phyloP scores from a whole-genome alignment of 768 basidiomycete species.

The Hirschioporus abietinus region DNA sequence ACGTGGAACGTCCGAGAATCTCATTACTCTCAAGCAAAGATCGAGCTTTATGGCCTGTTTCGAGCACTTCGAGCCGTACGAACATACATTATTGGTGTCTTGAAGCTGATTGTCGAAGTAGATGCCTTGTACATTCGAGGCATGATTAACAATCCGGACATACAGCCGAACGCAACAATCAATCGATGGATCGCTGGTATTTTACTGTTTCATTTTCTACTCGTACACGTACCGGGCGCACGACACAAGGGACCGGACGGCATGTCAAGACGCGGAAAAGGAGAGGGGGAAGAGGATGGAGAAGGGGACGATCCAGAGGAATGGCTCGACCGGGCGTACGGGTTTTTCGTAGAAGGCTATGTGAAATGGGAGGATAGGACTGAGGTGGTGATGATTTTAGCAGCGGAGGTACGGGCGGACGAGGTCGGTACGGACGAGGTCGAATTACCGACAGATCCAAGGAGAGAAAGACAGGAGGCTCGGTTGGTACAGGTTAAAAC shows the following conservation, averaged over 20 bases:
- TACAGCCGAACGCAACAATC: slow-evolving; percentile 13
- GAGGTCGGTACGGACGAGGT: too few species aligned
- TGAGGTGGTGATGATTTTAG: too few species aligned
- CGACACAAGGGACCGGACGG: not conserved
- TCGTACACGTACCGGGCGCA: not conserved
- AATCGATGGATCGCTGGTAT: slow-evolving; percentile 17
- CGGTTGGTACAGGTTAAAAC: too few species aligned
- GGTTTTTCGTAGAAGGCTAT: slow-evolving; percentile 12
- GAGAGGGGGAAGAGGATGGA: slow-evolving; percentile 14
- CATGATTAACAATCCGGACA: slow-evolving; percentile 27
- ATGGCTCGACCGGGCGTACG: slow-evolving; percentile 18
- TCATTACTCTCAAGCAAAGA: slow-evolving; percentile 29
- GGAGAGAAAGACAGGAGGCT: too few species aligned
- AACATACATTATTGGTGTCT: slow-evolving; percentile 21
- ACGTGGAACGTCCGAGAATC: slow-evolving; percentile 29
- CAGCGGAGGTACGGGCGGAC: too few species aligned
- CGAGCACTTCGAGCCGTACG: slow-evolving; percentile 9
- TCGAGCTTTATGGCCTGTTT: slow-evolving; percentile 18
- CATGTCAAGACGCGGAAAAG: not conserved
- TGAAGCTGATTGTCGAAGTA: slow-evolving; percentile 31
- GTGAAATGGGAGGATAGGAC: too few species aligned
- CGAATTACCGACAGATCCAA: too few species aligned
- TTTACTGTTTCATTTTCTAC: slow-evolving; percentile 6
- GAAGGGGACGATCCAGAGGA: slow-evolving; percentile 18
- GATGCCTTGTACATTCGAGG: slow-evolving; percentile 35